phyloP scores from a whole-genome alignment of 2,329 filamentous ascomycete genomes.

The Diaporthe sp. region DNA sequence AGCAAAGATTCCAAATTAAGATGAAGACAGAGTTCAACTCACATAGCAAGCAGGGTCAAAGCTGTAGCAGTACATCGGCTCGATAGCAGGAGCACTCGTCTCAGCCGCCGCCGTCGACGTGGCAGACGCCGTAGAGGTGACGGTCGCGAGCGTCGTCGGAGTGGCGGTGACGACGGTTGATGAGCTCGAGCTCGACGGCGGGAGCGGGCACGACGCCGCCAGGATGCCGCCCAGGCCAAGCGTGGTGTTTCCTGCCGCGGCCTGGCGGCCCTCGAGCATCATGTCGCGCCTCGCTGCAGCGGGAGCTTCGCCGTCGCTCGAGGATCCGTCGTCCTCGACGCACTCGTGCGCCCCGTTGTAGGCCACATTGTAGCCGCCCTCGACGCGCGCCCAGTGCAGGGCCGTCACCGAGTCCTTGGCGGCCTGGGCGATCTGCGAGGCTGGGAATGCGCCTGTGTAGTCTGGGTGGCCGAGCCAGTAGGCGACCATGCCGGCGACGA shows the following conservation, averaged over 20 bases:
- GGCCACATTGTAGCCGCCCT: slow-evolving; percentile 18
- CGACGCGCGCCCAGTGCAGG: slow-evolving; percentile 10
- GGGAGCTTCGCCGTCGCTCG: not conserved
- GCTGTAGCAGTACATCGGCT: slow-evolving; percentile 25
- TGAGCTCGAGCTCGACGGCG: slow-evolving; percentile 9
- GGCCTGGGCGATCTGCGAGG: slow-evolving; percentile 6
- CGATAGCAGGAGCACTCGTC: not conserved
- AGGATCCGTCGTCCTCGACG: slow-evolving; percentile 1
- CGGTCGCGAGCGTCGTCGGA: not conserved
- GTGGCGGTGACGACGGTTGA: not conserved
- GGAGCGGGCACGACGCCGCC: not conserved
- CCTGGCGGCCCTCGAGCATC: not conserved
- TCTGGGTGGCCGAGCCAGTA: slow-evolving; percentile 28
- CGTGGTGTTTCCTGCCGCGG: not conserved
- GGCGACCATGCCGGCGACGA: slow-evolving; percentile 9
- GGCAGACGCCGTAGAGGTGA: not conserved
- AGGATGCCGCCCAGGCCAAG: not conserved
- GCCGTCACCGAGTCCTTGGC: not conserved
- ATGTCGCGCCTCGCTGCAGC: not conserved
- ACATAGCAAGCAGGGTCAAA: slow-evolving; percentile 22
- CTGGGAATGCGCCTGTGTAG: slow-evolving; percentile 7
- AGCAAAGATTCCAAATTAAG: not conserved
- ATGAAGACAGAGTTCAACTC: not conserved
- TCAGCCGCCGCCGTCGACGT: not conserved
- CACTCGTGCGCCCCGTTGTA: slow-evolving; percentile 16